Conservation (phyloP, 257 asterid genomes). For the Gentiana dahurica region DNA sequence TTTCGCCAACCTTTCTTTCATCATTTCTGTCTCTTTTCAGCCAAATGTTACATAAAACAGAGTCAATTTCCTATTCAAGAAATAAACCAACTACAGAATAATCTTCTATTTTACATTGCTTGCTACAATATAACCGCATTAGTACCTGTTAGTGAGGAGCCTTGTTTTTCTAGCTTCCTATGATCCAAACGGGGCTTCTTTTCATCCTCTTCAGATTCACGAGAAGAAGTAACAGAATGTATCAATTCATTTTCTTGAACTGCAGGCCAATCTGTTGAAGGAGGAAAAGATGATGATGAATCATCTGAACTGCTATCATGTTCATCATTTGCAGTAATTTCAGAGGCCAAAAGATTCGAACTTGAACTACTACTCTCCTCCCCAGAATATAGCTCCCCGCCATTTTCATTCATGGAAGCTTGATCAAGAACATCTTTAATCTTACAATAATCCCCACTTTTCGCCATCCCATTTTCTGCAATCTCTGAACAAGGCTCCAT, state of each 20-base stretch:
- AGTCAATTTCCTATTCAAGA: background rate
- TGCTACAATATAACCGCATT: background rate
- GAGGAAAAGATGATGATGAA: conserved; percentile 48
- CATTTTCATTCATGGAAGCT: conserved; percentile 15
- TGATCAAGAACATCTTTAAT: conserved; percentile 7
- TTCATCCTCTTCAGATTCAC: conserved; percentile 23
- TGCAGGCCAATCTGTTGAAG: conserved; percentile 28
- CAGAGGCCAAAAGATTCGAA: conserved; percentile 47
- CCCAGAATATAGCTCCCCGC: conserved; percentile 18
- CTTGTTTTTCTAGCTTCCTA: conserved; percentile 43
- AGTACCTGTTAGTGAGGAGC: conserved; percentile 51
- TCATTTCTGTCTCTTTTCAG: conserved; percentile 56
- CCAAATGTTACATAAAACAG: background rate
- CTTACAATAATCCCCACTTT: conserved; percentile 6
- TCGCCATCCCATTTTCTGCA: conserved; percentile 9
- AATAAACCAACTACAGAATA: background rate
- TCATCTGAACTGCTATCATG: conserved; percentile 20
- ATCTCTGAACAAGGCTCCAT: conserved; percentile 26
- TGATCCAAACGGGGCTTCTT: conserved; percentile 24
- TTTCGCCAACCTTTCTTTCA: conserved; percentile 78
- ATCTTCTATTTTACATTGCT: background rate
- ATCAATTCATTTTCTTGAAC: conserved; percentile 19
- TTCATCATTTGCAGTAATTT: conserved; percentile 35
- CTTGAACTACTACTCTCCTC: conserved; percentile 31
- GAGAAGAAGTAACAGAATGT: conserved; percentile 18